A percentile compares a stretch with the other conserved stretches of the same genome.
Evolutionary conservation across 495 filamentous ascomycete species (phyloP).

Genomic region (Cairneyella variabilis): DNA sequence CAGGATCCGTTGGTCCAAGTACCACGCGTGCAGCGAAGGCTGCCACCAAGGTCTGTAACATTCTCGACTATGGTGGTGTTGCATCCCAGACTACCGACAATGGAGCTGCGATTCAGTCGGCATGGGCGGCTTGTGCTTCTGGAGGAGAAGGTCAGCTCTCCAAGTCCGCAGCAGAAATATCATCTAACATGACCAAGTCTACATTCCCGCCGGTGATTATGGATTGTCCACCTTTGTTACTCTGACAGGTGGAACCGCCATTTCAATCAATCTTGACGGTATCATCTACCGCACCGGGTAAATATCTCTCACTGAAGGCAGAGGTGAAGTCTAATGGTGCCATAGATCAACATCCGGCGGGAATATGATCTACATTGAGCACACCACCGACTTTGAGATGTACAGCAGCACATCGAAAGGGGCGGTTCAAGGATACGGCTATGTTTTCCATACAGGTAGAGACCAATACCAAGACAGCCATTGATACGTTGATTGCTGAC

Average conservation of each 20-base stretch:
- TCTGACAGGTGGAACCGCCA: not conserved
- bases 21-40: conserved; percentile 28
- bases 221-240: conserved; percentile 12
- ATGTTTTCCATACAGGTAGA: too few species aligned
- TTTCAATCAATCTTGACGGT: not conserved
- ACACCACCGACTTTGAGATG: conserved; percentile 49
- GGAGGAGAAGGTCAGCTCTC: too few species aligned
- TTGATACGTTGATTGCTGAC: too few species aligned
- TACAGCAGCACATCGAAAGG: conserved; percentile 45
- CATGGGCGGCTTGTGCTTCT: conserved; percentile 41
- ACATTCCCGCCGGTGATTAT: conserved; percentile 37
- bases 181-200: too few species aligned
- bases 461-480: too few species aligned
- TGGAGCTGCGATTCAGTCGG: conserved; percentile 38
- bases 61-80: conserved; percentile 42
- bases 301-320: too few species aligned
- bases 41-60: conserved; percentile 34
- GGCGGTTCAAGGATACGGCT: conserved; percentile 51
- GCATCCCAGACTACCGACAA: conserved; percentile 43
- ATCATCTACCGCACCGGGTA: conserved; percentile 30
- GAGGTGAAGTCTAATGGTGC: too few species aligned
- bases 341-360: conserved; percentile 39
- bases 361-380: conserved; percentile 49
- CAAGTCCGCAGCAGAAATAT: too few species aligned
- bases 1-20: conserved; percentile 37